Evolutionary conservation across 371 early-diverging fungal species (phyloP).

Genomic region (Circinella minor): DNA sequence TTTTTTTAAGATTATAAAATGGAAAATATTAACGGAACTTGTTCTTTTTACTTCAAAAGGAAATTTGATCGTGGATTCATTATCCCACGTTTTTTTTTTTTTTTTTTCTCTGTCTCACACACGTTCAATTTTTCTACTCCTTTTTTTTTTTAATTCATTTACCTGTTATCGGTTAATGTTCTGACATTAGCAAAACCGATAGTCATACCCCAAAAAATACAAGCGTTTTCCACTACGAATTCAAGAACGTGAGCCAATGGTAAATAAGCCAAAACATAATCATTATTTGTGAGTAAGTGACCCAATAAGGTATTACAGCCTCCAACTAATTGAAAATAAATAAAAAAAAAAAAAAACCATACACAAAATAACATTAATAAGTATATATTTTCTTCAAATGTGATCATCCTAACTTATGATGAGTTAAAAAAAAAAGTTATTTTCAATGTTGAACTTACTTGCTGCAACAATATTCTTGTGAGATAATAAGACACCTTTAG

Average conservation of each 20-base stretch:
- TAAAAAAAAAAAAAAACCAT: too few relatives aligned
- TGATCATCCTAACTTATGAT: neutral
- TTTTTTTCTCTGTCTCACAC: too few relatives aligned
- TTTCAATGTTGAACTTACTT: too few relatives aligned
- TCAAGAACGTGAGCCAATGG: slow-evolving; percentile 96
- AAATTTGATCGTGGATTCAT: too few relatives aligned
- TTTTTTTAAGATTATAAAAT: too few relatives aligned
- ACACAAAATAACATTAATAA: neutral
- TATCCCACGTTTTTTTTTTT: too few relatives aligned
- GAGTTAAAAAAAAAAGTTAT: neutral
- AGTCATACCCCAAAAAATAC: slow-evolving; percentile 75
- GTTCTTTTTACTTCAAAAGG: too few relatives aligned
- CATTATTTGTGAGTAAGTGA: slow-evolving; percentile 50
- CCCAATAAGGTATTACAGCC: slow-evolving; percentile 60
- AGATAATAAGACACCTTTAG: slow-evolving; percentile 90
- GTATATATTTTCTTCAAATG: slow-evolving; percentile 1
- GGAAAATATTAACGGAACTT: too few relatives aligned
- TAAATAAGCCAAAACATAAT: slow-evolving; percentile 86
- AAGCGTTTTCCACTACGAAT: slow-evolving; percentile 79
- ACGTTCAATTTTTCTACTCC: too few relatives aligned
- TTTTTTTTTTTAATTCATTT: neutral
- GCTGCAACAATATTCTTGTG: slow-evolving; percentile 86
- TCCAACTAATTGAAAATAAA: slow-evolving; percentile 50
- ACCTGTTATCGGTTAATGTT: slow-evolving; percentile 82
- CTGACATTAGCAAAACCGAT: slow-evolving; percentile 92